phyloP scores from a whole-genome alignment of 1,284 basidiomycete genomes.

The Singerocomus inundabilis region DNA sequence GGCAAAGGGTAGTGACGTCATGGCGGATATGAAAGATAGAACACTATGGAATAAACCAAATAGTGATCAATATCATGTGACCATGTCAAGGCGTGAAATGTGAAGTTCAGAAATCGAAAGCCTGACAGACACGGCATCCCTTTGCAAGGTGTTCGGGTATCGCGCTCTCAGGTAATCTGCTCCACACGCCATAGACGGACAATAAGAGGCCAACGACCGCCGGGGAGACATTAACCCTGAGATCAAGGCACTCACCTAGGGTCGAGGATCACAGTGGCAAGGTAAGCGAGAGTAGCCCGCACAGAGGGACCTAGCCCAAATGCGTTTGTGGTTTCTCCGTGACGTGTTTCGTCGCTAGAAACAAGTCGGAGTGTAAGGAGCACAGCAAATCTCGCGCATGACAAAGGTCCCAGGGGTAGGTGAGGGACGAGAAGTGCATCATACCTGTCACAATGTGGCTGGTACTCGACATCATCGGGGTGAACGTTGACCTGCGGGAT shows the following conservation, averaged over 20 bases:
- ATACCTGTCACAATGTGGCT: constrained; percentile 6
- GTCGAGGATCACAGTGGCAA: background rate
- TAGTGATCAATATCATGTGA: too few species aligned
- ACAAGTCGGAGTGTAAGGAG: background rate
- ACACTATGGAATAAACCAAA: too few species aligned
- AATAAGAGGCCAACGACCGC: too few species aligned
- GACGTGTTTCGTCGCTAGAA: background rate
- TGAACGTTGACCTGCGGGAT: constrained; percentile 3
- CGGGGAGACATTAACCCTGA: too few species aligned
- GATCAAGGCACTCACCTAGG: background rate
- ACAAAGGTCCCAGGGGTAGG: constrained; percentile 4
- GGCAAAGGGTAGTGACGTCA: too few species aligned
- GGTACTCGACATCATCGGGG: constrained; percentile 2
- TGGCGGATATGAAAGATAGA: too few species aligned
- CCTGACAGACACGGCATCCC: too few species aligned
- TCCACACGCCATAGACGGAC: too few species aligned
- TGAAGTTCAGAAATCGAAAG: too few species aligned
- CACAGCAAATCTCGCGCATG: background rate
- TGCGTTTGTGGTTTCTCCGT: background rate
- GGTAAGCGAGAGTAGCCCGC: background rate
- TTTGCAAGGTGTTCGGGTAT: too few species aligned
- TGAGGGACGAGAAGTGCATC: background rate
- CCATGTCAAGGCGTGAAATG: too few species aligned
- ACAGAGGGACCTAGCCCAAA: background rate
- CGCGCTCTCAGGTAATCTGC: too few species aligned